Evolutionary conservation across 352 stramenopile genomes (phyloP).

Genomic region (Pythium periplocum): DNA sequence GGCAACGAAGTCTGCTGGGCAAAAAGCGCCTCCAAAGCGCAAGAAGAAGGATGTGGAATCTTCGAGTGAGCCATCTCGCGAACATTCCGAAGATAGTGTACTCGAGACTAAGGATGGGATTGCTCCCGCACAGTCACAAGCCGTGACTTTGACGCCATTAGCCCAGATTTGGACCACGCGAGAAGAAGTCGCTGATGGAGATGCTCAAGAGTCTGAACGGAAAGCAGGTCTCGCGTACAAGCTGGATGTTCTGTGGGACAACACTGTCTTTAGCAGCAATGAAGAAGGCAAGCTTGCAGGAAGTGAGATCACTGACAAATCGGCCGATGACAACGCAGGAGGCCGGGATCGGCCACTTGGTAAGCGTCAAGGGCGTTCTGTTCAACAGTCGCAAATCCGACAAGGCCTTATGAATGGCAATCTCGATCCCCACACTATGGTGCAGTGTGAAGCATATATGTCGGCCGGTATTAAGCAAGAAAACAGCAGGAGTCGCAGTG

Average conservation of each 20-base stretch:
- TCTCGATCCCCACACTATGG: conserved; percentile 83
- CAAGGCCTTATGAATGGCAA: conserved; percentile 69
- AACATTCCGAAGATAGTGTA: too few relatives aligned
- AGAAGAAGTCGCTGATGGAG: conserved; percentile 3
- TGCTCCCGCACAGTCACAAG: conserved; percentile 1
- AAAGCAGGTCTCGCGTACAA: conserved; percentile 31
- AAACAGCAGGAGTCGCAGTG: not conserved
- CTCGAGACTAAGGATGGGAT: too few relatives aligned
- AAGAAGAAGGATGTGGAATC: too few relatives aligned
- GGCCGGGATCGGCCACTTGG: conserved; percentile 24
- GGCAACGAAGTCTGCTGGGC: too few relatives aligned
- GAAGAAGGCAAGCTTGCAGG: too few relatives aligned
- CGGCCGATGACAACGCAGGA: conserved; percentile 1
- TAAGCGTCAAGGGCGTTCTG: conserved; percentile 59
- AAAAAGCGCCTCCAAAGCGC: too few relatives aligned
- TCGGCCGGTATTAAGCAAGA: conserved; percentile 14
- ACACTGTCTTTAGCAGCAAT: conserved; percentile 36
- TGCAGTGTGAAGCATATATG: conserved; percentile 71
- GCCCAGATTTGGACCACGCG: conserved; percentile 52
- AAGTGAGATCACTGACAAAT: not conserved
- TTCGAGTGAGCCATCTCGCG: too few relatives aligned
- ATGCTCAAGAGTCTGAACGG: not conserved
- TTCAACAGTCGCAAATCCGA: conserved; percentile 76
- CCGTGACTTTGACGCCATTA: conserved; percentile 28
- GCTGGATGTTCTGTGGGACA: conserved; percentile 71